phyloP scores from a whole-genome alignment of 1,284 basidiomycete species.

The Fomitiporia mediterranea region DNA sequence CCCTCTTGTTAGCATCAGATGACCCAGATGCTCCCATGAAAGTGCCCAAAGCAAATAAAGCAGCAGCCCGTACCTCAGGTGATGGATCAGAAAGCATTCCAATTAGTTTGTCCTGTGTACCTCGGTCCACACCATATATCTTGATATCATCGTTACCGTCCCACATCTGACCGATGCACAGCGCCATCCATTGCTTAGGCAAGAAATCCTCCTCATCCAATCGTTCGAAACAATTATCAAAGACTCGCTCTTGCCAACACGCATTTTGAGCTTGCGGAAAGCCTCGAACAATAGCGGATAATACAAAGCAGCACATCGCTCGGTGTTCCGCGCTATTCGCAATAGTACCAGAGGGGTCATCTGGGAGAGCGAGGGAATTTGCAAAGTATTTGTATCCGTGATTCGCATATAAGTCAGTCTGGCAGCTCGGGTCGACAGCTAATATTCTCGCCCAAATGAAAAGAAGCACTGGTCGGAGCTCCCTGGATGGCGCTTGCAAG shows the following conservation, averaged over 20 bases:
- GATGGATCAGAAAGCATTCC: conserved; percentile 82
- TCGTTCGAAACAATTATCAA: conserved; percentile 85
- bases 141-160: conserved; percentile 90
- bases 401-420: conserved; percentile 85
- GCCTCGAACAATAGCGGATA: conserved; percentile 89
- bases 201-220: conserved; percentile 90
- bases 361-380: conserved; percentile 65
- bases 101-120: conserved; percentile 85
- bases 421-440: conserved; percentile 91
- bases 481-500: conserved; percentile 90
- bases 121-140: conserved; percentile 75
- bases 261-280: conserved; percentile 84
- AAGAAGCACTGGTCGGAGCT: conserved; percentile 95
- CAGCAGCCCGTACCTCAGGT: conserved; percentile 90
- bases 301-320: conserved; percentile 98
- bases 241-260: conserved; percentile 81
- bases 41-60: conserved; percentile 89
- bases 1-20: conserved; percentile 55
- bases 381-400: conserved; percentile 90
- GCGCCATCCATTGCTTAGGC: conserved; percentile 88
- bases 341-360: conserved; percentile 51
- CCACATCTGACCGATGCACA: conserved; percentile 97
- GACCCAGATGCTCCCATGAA: conserved; percentile 89
- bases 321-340: conserved; percentile 96
- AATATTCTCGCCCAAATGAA: conserved; percentile 99